phyloP scores from a whole-genome alignment of 2,329 filamentous ascomycete species.

The Corinectria fuckeliana region DNA sequence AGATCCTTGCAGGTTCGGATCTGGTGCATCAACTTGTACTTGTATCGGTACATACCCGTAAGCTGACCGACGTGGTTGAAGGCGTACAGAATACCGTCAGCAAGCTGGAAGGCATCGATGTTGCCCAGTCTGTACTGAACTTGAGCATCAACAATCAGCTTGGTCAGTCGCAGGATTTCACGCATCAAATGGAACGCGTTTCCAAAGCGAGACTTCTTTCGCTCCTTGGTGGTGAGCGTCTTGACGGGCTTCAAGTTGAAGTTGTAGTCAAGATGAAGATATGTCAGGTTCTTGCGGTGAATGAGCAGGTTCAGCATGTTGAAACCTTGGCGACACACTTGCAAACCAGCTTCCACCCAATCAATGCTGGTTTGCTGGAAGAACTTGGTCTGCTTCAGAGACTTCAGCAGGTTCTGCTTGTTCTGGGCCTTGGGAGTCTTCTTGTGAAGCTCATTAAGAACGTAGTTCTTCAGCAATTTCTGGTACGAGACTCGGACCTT shows the following conservation, averaged over 20 bases:
- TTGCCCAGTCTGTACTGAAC: slow-evolving; percentile 98
- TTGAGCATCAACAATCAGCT: slow-evolving; percentile 97
- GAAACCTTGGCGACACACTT: slow-evolving; percentile 97
- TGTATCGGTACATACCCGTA: slow-evolving; percentile 99
- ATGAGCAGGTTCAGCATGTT: slow-evolving; percentile 99
- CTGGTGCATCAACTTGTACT: slow-evolving; percentile 99
- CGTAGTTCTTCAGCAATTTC: slow-evolving; percentile 94
- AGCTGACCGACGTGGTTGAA: slow-evolving; percentile 99
- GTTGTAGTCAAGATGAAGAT: slow-evolving; percentile 98
- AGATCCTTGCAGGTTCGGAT: slow-evolving; percentile 98
- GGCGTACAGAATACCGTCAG: slow-evolving; percentile 97
- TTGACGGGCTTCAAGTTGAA: slow-evolving; percentile 99
- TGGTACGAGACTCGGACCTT: slow-evolving; percentile 99
- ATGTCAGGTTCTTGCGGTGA: slow-evolving; percentile 97
- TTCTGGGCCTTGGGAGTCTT: slow-evolving; percentile 94
- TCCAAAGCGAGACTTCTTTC: slow-evolving; percentile 98
- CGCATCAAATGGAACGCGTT: slow-evolving; percentile 99
- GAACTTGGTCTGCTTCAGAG: slow-evolving; percentile 95
- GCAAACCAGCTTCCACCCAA: slow-evolving; percentile 98
- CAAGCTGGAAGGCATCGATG: slow-evolving; percentile 98
- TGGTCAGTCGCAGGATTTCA: slow-evolving; percentile 93
- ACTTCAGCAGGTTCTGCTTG: slow-evolving; percentile 89
- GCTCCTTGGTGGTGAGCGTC: slow-evolving; percentile 96
- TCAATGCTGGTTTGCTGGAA: slow-evolving; percentile 99
- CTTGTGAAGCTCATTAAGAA: slow-evolving; percentile 96